phyloP scores from a whole-genome alignment of 768 basidiomycete genomes.

The Lactarius hatsudake region DNA sequence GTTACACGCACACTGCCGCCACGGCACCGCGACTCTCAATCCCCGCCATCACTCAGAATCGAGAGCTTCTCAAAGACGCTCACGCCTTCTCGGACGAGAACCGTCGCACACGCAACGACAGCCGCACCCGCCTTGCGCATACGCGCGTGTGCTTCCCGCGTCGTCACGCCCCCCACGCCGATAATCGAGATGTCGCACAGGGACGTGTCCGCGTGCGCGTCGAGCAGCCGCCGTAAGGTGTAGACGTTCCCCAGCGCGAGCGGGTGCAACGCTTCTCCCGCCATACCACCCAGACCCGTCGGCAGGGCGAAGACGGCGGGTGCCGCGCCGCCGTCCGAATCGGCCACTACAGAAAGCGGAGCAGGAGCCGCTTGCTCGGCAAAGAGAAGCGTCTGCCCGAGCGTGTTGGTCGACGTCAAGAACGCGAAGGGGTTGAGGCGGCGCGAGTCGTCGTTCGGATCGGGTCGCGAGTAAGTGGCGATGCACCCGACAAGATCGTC shows the following conservation, averaged over 20 bases:
- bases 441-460: conserved; percentile 21
- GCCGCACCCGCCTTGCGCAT: conserved; percentile 56
- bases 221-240: conserved; percentile 54
- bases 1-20: conserved; percentile 20
- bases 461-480: conserved; percentile 37
- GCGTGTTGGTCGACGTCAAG: conserved; percentile 33
- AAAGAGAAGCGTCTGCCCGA: conserved; percentile 39
- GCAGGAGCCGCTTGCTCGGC: conserved; percentile 19
- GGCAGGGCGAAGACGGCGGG: conserved; percentile 55
- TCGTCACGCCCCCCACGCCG: conserved; percentile 81
- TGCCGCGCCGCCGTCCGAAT: background rate
- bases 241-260: conserved; percentile 77
- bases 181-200: conserved; percentile 57
- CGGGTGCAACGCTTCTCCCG: conserved; percentile 61
- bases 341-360: conserved; percentile 12
- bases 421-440: conserved; percentile 24
- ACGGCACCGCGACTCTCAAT: conserved; percentile 4
- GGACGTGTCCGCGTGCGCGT: conserved; percentile 32
- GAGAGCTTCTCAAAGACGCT: conserved; percentile 17
- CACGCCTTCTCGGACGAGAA: conserved; percentile 44
- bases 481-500: conserved; percentile 37
- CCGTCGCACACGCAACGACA: conserved; percentile 63
- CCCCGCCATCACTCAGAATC: background rate
- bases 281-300: conserved; percentile 46
- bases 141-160: conserved; percentile 53